phyloP scores from a whole-genome alignment of 257 asterid genomes.

The Buddleja alternifolia region DNA sequence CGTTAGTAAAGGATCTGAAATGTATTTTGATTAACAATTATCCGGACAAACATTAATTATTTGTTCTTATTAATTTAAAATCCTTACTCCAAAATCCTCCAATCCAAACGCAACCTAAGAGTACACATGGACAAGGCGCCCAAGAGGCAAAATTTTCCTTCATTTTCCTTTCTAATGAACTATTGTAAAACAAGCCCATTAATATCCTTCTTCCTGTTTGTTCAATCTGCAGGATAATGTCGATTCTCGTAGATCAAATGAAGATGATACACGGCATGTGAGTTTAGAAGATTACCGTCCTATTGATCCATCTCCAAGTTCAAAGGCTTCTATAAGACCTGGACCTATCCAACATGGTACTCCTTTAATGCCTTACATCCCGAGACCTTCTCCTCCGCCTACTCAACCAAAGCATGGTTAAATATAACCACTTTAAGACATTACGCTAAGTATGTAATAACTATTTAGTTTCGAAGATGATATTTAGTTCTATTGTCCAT shows the following conservation, averaged over 20 bases:
- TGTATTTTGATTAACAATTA: no score
- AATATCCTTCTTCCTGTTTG: background rate
- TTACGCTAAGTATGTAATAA: constrained; percentile 20
- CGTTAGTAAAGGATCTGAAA: no score
- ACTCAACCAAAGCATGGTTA: constrained; percentile 35
- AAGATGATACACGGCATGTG: constrained; percentile 24
- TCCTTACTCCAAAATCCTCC: no score
- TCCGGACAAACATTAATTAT: no score
- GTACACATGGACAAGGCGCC: no score
- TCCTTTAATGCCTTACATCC: constrained; percentile 83
- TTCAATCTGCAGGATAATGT: constrained; percentile 38
- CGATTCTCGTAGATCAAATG: background rate
- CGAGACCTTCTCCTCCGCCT: constrained; percentile 76
- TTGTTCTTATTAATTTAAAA: no score
- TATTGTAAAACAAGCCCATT: background rate
- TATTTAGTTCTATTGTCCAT: constrained; percentile 1
- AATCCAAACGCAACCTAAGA: no score
- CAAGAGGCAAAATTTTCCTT: background rate
- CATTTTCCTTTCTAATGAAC: background rate
- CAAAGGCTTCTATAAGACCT: constrained; percentile 67
- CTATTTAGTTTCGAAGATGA: constrained; percentile 25
- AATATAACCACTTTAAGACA: background rate
- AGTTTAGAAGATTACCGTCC: constrained; percentile 74
- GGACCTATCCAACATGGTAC: constrained; percentile 86
- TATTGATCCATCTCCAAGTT: constrained; percentile 77